These are phyloP conservation scores for Bruguiera hainesii DNA, from an alignment of 441 rosid genomes.

Conservation along the genomic window DNA sequence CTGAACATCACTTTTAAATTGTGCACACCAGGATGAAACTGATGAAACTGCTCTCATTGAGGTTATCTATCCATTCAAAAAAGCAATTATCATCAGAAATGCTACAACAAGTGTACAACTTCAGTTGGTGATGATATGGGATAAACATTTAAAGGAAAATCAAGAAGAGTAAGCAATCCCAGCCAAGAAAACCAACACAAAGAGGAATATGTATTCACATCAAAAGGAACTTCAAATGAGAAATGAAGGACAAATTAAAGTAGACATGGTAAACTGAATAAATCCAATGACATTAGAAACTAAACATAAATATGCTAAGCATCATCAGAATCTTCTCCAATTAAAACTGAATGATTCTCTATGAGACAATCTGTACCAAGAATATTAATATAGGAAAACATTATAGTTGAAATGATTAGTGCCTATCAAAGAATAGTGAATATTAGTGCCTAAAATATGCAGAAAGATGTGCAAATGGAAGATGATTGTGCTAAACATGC, in stretches of 20 bases:
- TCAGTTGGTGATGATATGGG: not conserved
- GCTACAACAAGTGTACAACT: slow-evolving; percentile 5
- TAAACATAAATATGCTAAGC: not conserved
- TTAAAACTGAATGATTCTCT: not conserved
- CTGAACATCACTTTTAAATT: slow-evolving; percentile 35
- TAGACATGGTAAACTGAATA: not conserved
- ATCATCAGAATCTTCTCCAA: not conserved
- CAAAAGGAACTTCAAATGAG: not conserved
- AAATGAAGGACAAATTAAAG: not conserved
- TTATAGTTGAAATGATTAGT: no score
- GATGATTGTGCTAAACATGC: no score
- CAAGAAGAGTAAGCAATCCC: not conserved
- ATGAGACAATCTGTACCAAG: not conserved
- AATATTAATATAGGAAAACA: not conserved
- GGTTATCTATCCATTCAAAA: slow-evolving; percentile 50
- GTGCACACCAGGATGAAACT: slow-evolving; percentile 54
- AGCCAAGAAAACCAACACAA: not conserved
- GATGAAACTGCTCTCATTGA: slow-evolving; percentile 63
- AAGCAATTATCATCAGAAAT: slow-evolving; percentile 5
- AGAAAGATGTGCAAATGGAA: no score
- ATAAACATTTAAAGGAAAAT: not conserved
- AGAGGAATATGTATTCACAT: not conserved
- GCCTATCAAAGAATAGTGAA: no score
- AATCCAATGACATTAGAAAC: not conserved
- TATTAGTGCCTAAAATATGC: no score